A percentile compares a stretch with the other conserved stretches of the same genome.
phyloP scores from a whole-genome alignment of 2,329 filamentous ascomycete species.

The Phaeosphaeria sp. region DNA sequence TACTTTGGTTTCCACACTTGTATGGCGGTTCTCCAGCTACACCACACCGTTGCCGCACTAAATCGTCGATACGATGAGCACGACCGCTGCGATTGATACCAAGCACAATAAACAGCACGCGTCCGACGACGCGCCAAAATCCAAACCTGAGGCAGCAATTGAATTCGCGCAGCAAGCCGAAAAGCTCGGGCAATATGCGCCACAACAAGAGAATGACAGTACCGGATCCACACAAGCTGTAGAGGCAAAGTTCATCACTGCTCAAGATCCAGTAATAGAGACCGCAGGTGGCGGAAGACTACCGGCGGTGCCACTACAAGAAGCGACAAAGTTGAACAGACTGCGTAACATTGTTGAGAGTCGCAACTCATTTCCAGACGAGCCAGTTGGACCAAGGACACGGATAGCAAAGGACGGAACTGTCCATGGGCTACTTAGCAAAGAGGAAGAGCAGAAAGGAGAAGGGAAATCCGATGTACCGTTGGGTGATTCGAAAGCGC shows the following conservation, averaged over 20 bases:
- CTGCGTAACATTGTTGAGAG: conserved; percentile 61
- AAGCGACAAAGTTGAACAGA: conserved; percentile 73
- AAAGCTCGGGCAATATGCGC: conserved; percentile 51
- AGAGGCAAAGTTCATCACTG: conserved; percentile 67
- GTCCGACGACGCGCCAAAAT: conserved; percentile 25
- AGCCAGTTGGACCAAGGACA: conserved; percentile 33
- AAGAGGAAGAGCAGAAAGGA: conserved; percentile 33
- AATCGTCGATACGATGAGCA: conserved; percentile 30
- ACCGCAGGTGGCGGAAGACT: conserved; percentile 71
- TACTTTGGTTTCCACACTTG: not conserved
- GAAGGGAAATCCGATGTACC: conserved; percentile 55
- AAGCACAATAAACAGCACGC: conserved; percentile 28
- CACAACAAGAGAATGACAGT: conserved; percentile 48
- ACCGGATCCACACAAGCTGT: conserved; percentile 62
- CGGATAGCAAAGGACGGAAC: conserved; percentile 53
- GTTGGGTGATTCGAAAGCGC: conserved; percentile 58
- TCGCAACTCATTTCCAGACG: conserved; percentile 39
- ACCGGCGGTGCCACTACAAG: conserved; percentile 71
- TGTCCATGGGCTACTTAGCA: conserved; percentile 45
- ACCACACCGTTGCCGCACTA: conserved; percentile 26
- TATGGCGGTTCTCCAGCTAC: conserved; percentile 13
- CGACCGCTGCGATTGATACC: conserved; percentile 19
- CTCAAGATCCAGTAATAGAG: conserved; percentile 73
- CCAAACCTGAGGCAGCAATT: conserved; percentile 52
- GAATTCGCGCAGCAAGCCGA: conserved; percentile 68